Evolutionary conservation across 805 yeast species (phyloP).

Genomic region (Tetrapisispora arboricola): DNA sequence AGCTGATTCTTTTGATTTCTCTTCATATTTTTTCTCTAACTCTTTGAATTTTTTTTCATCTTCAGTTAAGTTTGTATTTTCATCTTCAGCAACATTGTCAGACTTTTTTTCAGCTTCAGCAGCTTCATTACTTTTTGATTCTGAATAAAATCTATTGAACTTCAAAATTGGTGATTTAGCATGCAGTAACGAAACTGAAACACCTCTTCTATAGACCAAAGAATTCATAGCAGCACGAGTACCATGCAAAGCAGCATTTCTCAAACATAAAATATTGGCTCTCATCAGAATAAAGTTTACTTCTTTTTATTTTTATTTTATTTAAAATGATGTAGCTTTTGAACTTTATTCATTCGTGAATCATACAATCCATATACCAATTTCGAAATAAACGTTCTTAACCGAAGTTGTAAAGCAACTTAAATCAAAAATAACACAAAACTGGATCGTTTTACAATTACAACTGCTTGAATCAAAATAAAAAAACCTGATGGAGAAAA

Average conservation of each 20-base stretch:
- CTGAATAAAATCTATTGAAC: slow-evolving; percentile 18
- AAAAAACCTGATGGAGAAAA: too few relatives aligned
- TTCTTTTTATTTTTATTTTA: slow-evolving; percentile 27
- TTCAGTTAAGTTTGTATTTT: slow-evolving; percentile 15
- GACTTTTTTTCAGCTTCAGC: slow-evolving; percentile 13
- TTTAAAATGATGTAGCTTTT: too few relatives aligned
- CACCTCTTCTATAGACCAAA: not conserved
- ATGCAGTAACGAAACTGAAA: not conserved
- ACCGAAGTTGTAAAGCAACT: too few relatives aligned
- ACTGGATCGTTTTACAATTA: too few relatives aligned
- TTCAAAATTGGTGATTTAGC: not conserved
- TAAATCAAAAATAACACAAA: too few relatives aligned
- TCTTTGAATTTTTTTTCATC: slow-evolving; percentile 27
- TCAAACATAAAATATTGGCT: not conserved
- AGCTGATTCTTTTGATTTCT: slow-evolving; percentile 63
- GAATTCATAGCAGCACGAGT: not conserved
- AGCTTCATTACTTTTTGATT: slow-evolving; percentile 15
- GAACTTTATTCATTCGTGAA: too few relatives aligned
- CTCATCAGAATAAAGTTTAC: not conserved
- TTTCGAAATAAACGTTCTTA: too few relatives aligned
- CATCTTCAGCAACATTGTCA: slow-evolving; percentile 8
- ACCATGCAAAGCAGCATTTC: not conserved
- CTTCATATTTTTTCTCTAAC: slow-evolving; percentile 42
- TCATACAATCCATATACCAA: too few relatives aligned
- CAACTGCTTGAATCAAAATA: too few relatives aligned